A percentile compares a stretch with the other conserved stretches of the same genome.
Evolutionary conservation across 2,329 filamentous ascomycete species (phyloP).

Genomic region (Rosellinia necatrix): DNA sequence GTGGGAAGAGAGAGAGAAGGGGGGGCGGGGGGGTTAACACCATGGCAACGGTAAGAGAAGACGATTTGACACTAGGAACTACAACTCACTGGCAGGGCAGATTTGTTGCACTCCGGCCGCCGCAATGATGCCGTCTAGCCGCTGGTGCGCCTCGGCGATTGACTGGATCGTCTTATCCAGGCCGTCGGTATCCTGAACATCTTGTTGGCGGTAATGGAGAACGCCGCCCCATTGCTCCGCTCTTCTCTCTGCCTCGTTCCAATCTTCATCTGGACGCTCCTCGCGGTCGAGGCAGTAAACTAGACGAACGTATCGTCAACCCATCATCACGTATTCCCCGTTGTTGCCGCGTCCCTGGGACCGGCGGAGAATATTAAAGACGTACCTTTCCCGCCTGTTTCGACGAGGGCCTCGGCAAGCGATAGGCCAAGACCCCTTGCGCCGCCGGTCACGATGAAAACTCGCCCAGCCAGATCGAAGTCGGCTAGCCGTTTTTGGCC

Average conservation of each 20-base stretch:
- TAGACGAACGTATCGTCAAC: constrained; percentile 32
- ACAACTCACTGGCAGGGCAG: constrained; percentile 47
- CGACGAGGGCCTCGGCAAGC: constrained; percentile 72
- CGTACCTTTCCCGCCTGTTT: constrained; percentile 75
- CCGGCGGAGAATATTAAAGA: too few relatives aligned
- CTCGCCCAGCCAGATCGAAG: constrained; percentile 70
- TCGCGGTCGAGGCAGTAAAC: constrained; percentile 63
- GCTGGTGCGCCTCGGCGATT: constrained; percentile 64
- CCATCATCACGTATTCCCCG: not conserved
- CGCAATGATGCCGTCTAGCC: constrained; percentile 68
- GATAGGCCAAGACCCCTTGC: constrained; percentile 74
- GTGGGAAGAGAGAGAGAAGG: not conserved
- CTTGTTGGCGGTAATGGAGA: constrained; percentile 69
- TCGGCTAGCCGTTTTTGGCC: constrained; percentile 59
- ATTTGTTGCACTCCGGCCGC: constrained; percentile 73
- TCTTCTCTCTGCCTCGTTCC: constrained; percentile 61
- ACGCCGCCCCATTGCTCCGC: constrained; percentile 67
- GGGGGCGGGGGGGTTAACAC: too few relatives aligned
- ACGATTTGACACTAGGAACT: not conserved
- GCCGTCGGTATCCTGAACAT: constrained; percentile 65
- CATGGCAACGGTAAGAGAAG: too few relatives aligned
- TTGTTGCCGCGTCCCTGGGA: too few relatives aligned
- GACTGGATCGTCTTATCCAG: constrained; percentile 62
- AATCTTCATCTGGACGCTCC: constrained; percentile 58
- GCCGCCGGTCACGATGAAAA: constrained; percentile 73